These are phyloP conservation scores for Pythium phragmiticola DNA, from an alignment of 352 stramenopile genomes.

Conservation along the genomic window DNA sequence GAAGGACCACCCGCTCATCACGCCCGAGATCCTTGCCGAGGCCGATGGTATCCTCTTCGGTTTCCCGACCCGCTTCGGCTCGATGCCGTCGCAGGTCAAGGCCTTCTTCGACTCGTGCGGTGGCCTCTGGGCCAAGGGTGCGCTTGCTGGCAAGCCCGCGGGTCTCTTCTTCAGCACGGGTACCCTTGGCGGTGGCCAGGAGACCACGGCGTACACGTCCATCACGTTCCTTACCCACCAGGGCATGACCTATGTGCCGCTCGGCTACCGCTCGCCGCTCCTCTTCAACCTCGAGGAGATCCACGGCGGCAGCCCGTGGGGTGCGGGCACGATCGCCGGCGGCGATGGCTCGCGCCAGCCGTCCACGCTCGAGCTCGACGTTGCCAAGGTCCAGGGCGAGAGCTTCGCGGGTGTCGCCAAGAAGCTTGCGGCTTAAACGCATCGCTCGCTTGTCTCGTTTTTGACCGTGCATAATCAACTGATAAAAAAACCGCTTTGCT, in stretches of 20 bases:
- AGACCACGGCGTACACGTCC: constrained; percentile 82
- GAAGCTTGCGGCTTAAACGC: constrained; percentile 66
- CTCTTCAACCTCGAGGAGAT: constrained; percentile 81
- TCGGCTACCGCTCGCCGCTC: constrained; percentile 67
- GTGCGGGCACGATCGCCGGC: constrained; percentile 81
- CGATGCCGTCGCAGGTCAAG: constrained; percentile 87
- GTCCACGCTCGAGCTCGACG: constrained; percentile 71
- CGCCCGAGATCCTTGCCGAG: constrained; percentile 48
- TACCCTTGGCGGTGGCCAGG: constrained; percentile 82
- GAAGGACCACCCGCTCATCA: constrained; percentile 54
- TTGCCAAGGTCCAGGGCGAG: constrained; percentile 80
- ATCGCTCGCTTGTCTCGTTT: constrained; percentile 14
- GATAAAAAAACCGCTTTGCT: no score
- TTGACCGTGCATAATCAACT: not conserved
- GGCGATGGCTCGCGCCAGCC: constrained; percentile 79
- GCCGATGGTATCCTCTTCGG: constrained; percentile 86
- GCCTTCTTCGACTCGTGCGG: constrained; percentile 86
- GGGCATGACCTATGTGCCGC: constrained; percentile 89
- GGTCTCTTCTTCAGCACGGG: constrained; percentile 88
- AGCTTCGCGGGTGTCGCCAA: constrained; percentile 81
- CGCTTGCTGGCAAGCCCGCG: constrained; percentile 83
- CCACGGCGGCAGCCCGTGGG: constrained; percentile 79
- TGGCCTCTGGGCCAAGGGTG: constrained; percentile 80
- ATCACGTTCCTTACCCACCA: constrained; percentile 90
- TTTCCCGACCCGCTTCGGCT: constrained; percentile 82